Conservation (phyloP, 164 flowering plant genomes). For the Taxillus chinensis region DNA sequence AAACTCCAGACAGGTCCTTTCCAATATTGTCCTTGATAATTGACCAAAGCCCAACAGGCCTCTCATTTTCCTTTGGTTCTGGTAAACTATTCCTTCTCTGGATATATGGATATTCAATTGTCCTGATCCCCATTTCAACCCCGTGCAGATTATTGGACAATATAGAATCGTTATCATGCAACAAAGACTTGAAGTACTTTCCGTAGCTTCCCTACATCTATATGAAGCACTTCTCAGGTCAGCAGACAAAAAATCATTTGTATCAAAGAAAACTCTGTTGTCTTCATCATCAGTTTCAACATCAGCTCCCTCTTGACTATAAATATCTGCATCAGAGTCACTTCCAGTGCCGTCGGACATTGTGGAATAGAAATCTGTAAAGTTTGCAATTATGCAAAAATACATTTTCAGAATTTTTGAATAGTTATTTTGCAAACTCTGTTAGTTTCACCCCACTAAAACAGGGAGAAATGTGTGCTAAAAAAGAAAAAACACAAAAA, state of each 20-base stretch:
- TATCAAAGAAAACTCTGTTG: conserved; percentile 72
- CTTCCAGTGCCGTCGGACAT: conserved; percentile 84
- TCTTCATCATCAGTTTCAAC: conserved; percentile 83
- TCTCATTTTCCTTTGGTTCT: conserved; percentile 96
- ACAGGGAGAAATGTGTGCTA: too few species aligned
- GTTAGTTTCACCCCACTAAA: too few species aligned
- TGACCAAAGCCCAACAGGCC: conserved; percentile 95
- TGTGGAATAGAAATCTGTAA: conserved; percentile 88
- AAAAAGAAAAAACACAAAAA: too few species aligned
- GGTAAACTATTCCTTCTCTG: conserved; percentile 83
- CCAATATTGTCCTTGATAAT: conserved; percentile 97
- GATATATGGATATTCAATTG: conserved; percentile 56
- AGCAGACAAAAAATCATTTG: conserved; percentile 66
- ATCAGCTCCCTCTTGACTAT: conserved; percentile 80
- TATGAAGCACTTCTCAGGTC: conserved; percentile 84
- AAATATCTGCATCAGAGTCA: conserved; percentile 84
- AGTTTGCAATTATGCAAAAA: conserved; percentile 2
- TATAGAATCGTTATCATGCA: conserved; percentile 39
- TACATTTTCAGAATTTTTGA: too few species aligned
- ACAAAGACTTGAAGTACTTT: conserved; percentile 29
- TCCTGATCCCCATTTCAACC: conserved; percentile 37
- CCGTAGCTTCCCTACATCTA: conserved; percentile 52
- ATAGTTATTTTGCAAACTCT: too few species aligned
- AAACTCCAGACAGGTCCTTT: conserved; percentile 94
- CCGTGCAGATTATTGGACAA: conserved; percentile 39